Evolutionary conservation across 352 stramenopile genomes (phyloP).

Genomic region (Globisporangium barbulae): DNA sequence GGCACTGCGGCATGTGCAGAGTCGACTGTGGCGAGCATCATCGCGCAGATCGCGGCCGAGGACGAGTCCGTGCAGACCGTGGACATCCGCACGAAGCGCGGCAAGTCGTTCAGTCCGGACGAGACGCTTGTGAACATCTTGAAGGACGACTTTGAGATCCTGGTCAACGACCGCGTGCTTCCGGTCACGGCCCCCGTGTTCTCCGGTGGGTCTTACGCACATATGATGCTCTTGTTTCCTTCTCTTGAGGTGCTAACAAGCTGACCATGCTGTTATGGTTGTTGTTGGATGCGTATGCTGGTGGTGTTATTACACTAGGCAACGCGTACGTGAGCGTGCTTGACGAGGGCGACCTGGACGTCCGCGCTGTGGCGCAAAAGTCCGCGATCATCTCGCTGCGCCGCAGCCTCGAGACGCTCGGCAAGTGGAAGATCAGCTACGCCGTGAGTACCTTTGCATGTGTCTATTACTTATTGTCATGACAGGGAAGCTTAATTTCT

Average conservation of each 20-base stretch:
- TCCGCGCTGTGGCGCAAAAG: conserved; percentile 75
- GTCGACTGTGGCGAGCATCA: conserved; percentile 67
- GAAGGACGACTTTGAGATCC: conserved; percentile 79
- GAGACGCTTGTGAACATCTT: conserved; percentile 67
- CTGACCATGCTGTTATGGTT: background rate
- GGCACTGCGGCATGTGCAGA: conserved; percentile 26
- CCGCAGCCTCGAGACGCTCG: conserved; percentile 61
- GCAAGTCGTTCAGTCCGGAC: conserved; percentile 51
- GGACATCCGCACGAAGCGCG: conserved; percentile 55
- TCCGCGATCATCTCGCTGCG: conserved; percentile 75
- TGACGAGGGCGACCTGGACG: conserved; percentile 76
- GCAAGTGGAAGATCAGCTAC: conserved; percentile 78
- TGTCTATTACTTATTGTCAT: background rate
- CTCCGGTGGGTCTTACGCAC: conserved; percentile 25
- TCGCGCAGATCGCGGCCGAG: conserved; percentile 73
- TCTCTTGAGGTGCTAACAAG: background rate
- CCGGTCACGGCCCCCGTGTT: conserved; percentile 71
- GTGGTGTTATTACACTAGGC: conserved; percentile 17
- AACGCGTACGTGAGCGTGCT: conserved; percentile 70
- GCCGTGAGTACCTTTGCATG: conserved; percentile 22
- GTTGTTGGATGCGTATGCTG: background rate
- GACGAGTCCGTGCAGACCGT: conserved; percentile 71
- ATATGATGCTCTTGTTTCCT: background rate
- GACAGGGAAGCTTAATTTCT: background rate
- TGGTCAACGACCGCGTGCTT: conserved; percentile 77